Evolutionary conservation across 2,329 filamentous ascomycete genomes (phyloP).

Genomic region (Cordyceps cicadae): DNA sequence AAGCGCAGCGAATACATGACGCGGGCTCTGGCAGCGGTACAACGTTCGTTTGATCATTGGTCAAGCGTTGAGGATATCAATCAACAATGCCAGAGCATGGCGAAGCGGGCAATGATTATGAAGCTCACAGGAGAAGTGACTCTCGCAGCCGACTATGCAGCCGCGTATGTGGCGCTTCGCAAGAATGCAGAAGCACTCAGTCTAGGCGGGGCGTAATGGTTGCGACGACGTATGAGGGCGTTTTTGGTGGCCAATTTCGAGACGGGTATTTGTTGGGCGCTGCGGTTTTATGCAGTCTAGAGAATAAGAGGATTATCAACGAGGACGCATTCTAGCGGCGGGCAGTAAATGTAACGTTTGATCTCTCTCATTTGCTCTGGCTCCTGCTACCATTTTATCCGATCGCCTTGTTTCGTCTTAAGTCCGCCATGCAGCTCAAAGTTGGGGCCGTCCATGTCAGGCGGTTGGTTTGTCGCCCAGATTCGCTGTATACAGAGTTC

Average conservation of each 20-base stretch:
- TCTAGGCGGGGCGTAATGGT: constrained; percentile 13
- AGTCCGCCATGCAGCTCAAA: constrained; percentile 22
- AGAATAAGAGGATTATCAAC: not conserved
- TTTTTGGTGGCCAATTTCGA: not conserved
- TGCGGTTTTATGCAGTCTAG: not conserved
- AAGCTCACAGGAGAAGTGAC: constrained; percentile 57
- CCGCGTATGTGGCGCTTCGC: constrained; percentile 53
- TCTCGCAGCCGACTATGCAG: constrained; percentile 58
- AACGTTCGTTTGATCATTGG: constrained; percentile 56
- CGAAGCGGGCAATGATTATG: constrained; percentile 74
- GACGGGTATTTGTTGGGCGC: not conserved
- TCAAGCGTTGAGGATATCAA: constrained; percentile 53
- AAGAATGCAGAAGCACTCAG: constrained; percentile 27
- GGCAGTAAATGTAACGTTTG: not conserved
- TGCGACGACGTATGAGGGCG: not conserved
- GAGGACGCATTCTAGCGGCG: not conserved
- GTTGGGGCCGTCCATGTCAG: constrained; percentile 18
- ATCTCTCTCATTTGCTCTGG: not conserved
- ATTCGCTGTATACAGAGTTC: constrained; percentile 77
- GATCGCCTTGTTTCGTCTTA: constrained; percentile 30
- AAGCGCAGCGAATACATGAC: constrained; percentile 49
- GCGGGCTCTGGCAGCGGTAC: constrained; percentile 51
- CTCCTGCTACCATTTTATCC: constrained; percentile 27
- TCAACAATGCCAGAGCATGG: constrained; percentile 70
- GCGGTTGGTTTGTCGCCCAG: constrained; percentile 71